Evolutionary conservation across 371 early-diverging fungal genomes (phyloP), one percentile per base, ranked within the genome.

Genomic region (Globomyces sp.): DNA sequence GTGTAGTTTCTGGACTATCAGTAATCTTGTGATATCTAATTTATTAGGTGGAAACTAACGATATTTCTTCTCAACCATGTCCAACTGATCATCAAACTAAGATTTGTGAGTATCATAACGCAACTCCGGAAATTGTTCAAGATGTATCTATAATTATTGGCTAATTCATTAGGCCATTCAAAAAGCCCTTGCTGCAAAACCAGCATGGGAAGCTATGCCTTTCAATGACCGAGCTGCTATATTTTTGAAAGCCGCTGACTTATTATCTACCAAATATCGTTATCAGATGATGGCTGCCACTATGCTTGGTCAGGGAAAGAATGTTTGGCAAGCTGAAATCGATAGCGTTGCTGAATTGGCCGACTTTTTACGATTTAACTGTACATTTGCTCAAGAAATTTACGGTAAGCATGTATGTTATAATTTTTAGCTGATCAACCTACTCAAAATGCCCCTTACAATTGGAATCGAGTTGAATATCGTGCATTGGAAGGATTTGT

Each of bases 281-380:
- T 87, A 85, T 69, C 68, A 63, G 39, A 68, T 94, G 57, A 87
- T 95, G 89, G 99, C 99, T 11, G 94, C 98, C 46, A 94, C 99
- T 58, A 97, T 98, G 96, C 80, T 98, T 44, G 99, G 99, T 60
- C 99, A 98, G 81, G 96, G 96, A 57, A 98, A 98, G 85, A 98
- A 95, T 80, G 90, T 88, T 71, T 98, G 96, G 96, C 98, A 98
- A 83, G 99, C 99, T 6, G 99, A 97, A 80, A 98, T 98, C 71
- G 99, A 97, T 75, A 85, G 94, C 39, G 94, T 92, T 44, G 94
- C 95, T 41, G 98, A 98, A 78, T 83, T 95, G 40, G 83, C 81
- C 60, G 98, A 97, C 76, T 96, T 97, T 83, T 88, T 89, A 87
- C 89, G 99, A 66, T 97, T 97, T 85, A 96, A 96, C 85, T 87